A percentile compares a stretch with the other conserved stretches of the same genome.
Conservation (phyloP, 2,329 filamentous ascomycete species). For the Botrytis aclada region DNA sequence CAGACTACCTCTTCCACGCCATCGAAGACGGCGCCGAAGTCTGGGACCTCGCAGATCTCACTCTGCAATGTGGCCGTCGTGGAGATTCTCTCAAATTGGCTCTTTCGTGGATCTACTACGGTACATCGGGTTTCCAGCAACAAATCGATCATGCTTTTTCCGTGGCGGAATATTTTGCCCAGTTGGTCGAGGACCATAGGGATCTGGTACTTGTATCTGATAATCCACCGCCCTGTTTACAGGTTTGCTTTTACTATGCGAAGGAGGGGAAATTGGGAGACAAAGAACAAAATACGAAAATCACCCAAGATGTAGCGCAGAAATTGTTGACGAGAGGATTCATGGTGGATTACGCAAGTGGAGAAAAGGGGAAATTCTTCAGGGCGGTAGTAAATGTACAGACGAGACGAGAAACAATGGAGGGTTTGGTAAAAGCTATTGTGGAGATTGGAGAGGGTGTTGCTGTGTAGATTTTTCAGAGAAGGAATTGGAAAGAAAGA, state of each 20-base stretch:
- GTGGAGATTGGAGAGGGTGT: conserved; percentile 37
- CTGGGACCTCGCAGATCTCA: conserved; percentile 89
- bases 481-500: neutral
- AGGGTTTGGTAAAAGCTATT: conserved; percentile 59
- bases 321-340: conserved; percentile 58
- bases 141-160: conserved; percentile 72
- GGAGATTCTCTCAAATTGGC: conserved; percentile 86
- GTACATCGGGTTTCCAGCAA: conserved; percentile 65
- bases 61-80: conserved; percentile 85
- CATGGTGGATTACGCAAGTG: conserved; percentile 59
- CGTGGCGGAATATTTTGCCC: conserved; percentile 66
- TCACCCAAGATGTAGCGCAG: conserved; percentile 54
- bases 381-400: conserved; percentile 65
- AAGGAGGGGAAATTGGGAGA: conserved; percentile 48
- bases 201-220: conserved; percentile 69
- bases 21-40: conserved; percentile 50
- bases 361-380: conserved; percentile 62
- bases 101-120: conserved; percentile 87
- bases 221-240: conserved; percentile 82
- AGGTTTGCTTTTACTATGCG: conserved; percentile 91
- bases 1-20: conserved; percentile 77
- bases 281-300: conserved; percentile 48
- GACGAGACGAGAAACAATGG: conserved; percentile 57
- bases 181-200: conserved; percentile 50
- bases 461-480: conserved; percentile 3